phyloP scores from a whole-genome alignment of 495 filamentous ascomycete genomes.

The Endocarpon pusillum region DNA sequence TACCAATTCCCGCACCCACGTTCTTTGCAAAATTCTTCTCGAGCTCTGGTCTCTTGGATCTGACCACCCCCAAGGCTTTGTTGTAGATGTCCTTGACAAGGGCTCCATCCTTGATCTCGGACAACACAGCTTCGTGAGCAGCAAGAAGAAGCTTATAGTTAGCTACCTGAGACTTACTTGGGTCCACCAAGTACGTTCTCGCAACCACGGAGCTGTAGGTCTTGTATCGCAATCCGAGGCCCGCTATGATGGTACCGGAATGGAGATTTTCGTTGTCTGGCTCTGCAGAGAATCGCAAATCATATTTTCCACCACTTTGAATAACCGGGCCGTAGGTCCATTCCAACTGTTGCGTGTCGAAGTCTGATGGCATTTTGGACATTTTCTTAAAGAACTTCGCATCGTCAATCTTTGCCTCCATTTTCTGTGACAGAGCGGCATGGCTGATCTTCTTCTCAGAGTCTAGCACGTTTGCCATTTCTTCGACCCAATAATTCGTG shows the following conservation, averaged over 20 bases:
- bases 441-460: conserved; percentile 94
- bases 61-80: conserved; percentile 64
- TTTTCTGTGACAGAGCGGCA: conserved; percentile 60
- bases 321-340: conserved; percentile 86
- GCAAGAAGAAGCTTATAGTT: conserved; percentile 86
- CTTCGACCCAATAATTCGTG: conserved; percentile 87
- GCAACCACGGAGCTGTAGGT: conserved; percentile 82
- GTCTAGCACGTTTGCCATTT: conserved; percentile 90
- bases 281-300: conserved; percentile 58
- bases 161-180: conserved; percentile 82
- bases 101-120: conserved; percentile 76
- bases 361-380: conserved; percentile 64
- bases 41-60: conserved; percentile 78
- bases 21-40: conserved; percentile 87
- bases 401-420: conserved; percentile 83
- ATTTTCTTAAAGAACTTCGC: conserved; percentile 77
- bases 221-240: conserved; percentile 83
- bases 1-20: conserved; percentile 77
- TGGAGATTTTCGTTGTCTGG: conserved; percentile 76
- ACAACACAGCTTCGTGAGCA: conserved; percentile 73
- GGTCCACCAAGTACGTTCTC: conserved; percentile 89
- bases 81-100: conserved; percentile 77
- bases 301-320: conserved; percentile 90
- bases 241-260: conserved; percentile 78
- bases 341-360: conserved; percentile 82